phyloP scores from a whole-genome alignment of 192 early-diverging fungal species.

The Entophlyctis luteolus region DNA sequence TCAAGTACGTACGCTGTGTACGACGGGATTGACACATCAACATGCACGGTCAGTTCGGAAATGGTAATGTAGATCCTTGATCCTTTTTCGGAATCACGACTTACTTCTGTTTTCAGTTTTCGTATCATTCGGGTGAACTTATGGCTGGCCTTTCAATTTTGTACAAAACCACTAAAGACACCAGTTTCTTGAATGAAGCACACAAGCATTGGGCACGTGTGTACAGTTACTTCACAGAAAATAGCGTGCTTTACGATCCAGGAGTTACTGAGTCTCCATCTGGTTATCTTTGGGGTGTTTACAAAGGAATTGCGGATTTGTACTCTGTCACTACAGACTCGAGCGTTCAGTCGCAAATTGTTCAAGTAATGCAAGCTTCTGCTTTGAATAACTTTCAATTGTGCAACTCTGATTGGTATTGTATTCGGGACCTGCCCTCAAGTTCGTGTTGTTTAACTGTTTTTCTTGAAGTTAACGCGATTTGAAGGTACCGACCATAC shows the following conservation, averaged over 20 bases:
- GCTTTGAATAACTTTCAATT: neutral
- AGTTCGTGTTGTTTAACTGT: constrained; percentile 1
- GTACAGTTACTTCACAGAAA: neutral
- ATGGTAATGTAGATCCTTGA: neutral
- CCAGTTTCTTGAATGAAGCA: constrained; percentile 10
- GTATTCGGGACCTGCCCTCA: constrained; percentile 21
- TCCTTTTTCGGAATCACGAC: neutral
- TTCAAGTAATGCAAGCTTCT: neutral
- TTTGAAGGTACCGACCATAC: constrained; percentile 2
- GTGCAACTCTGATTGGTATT: constrained; percentile 28
- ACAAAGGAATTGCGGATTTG: constrained; percentile 13
- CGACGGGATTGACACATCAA: constrained; percentile 15
- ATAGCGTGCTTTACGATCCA: constrained; percentile 8
- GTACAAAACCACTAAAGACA: constrained; percentile 15
- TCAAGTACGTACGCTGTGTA: neutral
- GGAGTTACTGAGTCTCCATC: neutral
- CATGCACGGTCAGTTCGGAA: neutral
- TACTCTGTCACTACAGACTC: constrained; percentile 11
- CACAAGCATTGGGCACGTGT: constrained; percentile 4
- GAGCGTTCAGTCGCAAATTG: neutral
- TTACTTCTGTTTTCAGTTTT: neutral
- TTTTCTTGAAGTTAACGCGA: neutral
- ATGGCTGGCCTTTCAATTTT: constrained; percentile 19
- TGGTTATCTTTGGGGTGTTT: constrained; percentile 22
- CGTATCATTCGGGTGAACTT: constrained; percentile 26